phyloP scores from a whole-genome alignment of 306 rosid genomes.

The Gastrolobium bilobum region DNA sequence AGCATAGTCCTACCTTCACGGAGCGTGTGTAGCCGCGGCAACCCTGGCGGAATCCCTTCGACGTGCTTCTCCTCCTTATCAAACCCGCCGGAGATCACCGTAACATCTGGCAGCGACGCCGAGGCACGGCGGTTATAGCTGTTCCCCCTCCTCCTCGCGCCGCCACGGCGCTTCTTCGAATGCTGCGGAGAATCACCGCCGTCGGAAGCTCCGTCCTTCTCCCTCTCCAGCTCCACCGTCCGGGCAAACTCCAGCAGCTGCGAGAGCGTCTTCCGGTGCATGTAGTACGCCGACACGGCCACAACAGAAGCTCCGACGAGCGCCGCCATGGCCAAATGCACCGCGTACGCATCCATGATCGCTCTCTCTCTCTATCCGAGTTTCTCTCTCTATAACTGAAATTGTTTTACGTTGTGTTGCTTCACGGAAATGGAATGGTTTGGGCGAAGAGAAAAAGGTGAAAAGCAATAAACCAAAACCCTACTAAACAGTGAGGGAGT shows the following conservation, averaged over 20 bases:
- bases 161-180: conserved; percentile 61
- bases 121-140: conserved; percentile 64
- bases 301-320: conserved; percentile 91
- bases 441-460: not conserved
- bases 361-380: not conserved
- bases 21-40: conserved; percentile 88
- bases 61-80: conserved; percentile 67
- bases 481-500: conserved; percentile 53
- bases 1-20: conserved; percentile 74
- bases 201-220: conserved; percentile 49
- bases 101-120: conserved; percentile 84
- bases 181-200: conserved; percentile 65
- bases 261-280: conserved; percentile 91
- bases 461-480: conserved; percentile 50
- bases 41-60: conserved; percentile 84
- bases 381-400: conserved; percentile 38
- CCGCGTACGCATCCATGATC: conserved; percentile 79
- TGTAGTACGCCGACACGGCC: conserved; percentile 89
- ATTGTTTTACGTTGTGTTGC: not conserved
- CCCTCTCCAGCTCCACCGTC: conserved; percentile 74
- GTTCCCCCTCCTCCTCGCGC: conserved; percentile 56
- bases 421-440: not conserved
- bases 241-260: conserved; percentile 91
- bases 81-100: conserved; percentile 60
- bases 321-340: conserved; percentile 97